Evolutionary conservation across 75 land plant species (phyloP), one percentile per base, ranked within the genome.

Genomic region (Pseudotsuga menziesii): DNA sequence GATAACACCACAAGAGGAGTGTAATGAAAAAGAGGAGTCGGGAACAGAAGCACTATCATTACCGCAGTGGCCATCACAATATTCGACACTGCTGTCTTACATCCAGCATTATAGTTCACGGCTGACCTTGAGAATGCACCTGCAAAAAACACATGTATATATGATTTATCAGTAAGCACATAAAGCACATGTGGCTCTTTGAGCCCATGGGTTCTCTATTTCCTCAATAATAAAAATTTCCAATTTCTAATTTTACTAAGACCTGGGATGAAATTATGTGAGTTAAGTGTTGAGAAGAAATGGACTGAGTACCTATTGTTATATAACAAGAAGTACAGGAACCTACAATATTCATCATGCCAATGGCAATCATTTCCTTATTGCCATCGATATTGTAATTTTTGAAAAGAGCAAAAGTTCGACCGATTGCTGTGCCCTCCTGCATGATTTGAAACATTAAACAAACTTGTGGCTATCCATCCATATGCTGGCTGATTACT

Each of bases 101-200:
- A 92, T 57, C 97, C 97, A 26, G 97, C 94, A 73, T 88, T 91
- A 77, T 67, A 87, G 80, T 93, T 93, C 78, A 93, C 96, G 3
- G 94, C 96, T 4, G 96, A 86, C 59, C 97, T 52, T 5, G 97
- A 94, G 75, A 94, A 91, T 6, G 97, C 88, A 20, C 93, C 96
- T 92, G 87, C 26, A 85, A 48, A 41, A 76, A 72, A 56, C 15
- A 56, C 75, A 41, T 32, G 69, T 2, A 35, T 29, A 44, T 44
- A 44, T 44, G 8, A 44, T 44, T 44, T 44, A 44, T 44, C 11
- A 44, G 8, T 44, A 44, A 44, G 11, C 52, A 44, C 52, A 44
- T 44, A 7, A n/a, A n/a, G n/a, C n/a, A n/a, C n/a, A n/a, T n/a
- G n/a, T 44, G 7, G 52, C 1, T 44, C 44, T 3, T 5, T 41